phyloP scores from a whole-genome alignment of 2,329 filamentous ascomycete genomes.

The Endothia cerciana region DNA sequence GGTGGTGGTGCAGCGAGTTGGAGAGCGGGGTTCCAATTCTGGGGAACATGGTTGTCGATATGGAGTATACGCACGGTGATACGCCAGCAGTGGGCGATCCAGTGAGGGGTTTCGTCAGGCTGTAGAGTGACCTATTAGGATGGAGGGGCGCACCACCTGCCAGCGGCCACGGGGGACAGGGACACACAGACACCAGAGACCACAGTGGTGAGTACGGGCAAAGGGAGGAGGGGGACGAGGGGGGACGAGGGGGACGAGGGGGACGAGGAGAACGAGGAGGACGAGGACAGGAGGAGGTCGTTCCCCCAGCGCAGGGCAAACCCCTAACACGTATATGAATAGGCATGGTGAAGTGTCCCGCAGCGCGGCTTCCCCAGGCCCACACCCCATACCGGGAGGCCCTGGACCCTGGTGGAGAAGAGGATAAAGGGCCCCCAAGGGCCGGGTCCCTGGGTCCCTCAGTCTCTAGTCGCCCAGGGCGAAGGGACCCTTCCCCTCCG shows the following conservation, averaged over 20 bases:
- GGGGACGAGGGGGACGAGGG: too few relatives aligned
- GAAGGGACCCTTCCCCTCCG: not conserved
- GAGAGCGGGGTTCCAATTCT: constrained; percentile 16
- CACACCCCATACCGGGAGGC: not conserved
- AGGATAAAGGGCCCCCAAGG: too few relatives aligned
- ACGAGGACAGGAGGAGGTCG: not conserved
- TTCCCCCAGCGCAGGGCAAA: too few relatives aligned
- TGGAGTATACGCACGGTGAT: not conserved
- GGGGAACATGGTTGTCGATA: not conserved
- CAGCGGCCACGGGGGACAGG: not conserved
- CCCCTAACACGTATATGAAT: not conserved
- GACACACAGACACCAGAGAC: not conserved
- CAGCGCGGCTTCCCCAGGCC: constrained; percentile 13
- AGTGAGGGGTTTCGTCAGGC: not conserved
- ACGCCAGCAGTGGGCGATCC: not conserved
- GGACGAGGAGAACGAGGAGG: too few relatives aligned
- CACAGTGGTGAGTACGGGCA: not conserved
- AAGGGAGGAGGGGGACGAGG: not conserved
- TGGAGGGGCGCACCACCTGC: not conserved
- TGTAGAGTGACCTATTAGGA: not conserved
- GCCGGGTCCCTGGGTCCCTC: too few relatives aligned
- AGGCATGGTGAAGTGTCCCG: constrained; percentile 9
- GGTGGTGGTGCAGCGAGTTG: not conserved
- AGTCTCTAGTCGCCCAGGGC: too few relatives aligned
- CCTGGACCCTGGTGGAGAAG: not conserved